Base-by-base conservation (phyloP, 2,329 filamentous ascomycete genomes). In the Sarocladium brachiariae region DNA sequence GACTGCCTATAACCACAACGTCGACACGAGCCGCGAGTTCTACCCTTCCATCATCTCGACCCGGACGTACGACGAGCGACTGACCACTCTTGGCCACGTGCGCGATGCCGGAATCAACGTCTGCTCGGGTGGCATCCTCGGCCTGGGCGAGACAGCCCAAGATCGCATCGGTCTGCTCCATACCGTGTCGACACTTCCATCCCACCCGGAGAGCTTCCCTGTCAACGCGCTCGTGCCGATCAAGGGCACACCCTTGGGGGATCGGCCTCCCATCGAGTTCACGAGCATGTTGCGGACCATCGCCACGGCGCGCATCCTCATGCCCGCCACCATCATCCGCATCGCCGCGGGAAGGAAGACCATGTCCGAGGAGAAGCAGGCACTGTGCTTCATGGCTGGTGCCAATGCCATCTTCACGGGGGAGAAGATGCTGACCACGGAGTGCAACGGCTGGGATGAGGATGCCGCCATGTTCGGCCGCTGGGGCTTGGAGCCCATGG, bases 351-450 rank as follows among this genome's bases (percentile, higher is more conserved):
- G 90, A 2, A 76, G 90, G 43, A 90, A 88, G 64, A 87, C 84
- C 11, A 86, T 96, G 79, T 78, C 80, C 3, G 90, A 96, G 70
- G 89, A 93, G 69, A 86, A 95, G 72, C 90, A 96, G 70, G 84
- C 89, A 13, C 65, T 92, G 57, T 95, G 89, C 68, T 96, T 95
- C 71, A 84, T 88, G 79, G 89, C 89, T 0, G 90, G 90, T 13
- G 90, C 90, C 1, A 96, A 96, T 60, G 90, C 90, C n/a, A 86
- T 96, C 30, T 96, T 96, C 64, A 96, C 90, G 0, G 90, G 90
- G 8, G 90, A 96, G 72, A 95, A 92, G 76, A 95, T 96, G 90
- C 67, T 95, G 69, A 96, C 90, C 4, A 96, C 90, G 0, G 87
- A 90, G 52, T 95, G 89, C 64, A 91, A 89, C 58, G 88, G 89